Evolutionary conservation across 176 grass and related monocot genomes (phyloP).

Genomic region (Lolium multiflorum): DNA sequence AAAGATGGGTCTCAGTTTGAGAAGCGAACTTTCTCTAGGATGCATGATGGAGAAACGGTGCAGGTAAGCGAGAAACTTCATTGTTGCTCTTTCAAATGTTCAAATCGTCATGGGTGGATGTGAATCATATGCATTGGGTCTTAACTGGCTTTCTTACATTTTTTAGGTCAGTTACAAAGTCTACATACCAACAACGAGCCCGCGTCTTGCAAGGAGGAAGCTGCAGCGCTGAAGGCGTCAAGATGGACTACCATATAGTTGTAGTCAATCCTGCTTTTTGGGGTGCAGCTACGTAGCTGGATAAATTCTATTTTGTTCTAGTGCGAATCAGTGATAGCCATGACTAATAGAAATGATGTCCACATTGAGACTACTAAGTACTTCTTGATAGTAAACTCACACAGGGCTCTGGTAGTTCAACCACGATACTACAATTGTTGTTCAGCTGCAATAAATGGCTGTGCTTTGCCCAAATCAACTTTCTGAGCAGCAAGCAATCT

Average conservation of each 20-base stretch:
- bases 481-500: constrained; percentile 4
- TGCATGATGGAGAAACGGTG: constrained; percentile 84
- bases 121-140: constrained; percentile 16
- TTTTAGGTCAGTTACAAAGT: constrained; percentile 95
- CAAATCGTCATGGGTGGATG: background rate
- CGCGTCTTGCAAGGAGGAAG: constrained; percentile 75
- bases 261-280: background rate
- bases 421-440: constrained; percentile 7
- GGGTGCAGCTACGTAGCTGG: constrained; percentile 22
- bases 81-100: constrained; percentile 21
- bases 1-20: constrained; percentile 66
- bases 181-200: constrained; percentile 83
- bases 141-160: constrained; percentile 42
- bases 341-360: constrained; percentile 9
- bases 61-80: constrained; percentile 57
- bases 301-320: constrained; percentile 36
- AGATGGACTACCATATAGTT: constrained; percentile 19
- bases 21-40: constrained; percentile 93
- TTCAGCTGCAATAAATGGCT: constrained; percentile 21
- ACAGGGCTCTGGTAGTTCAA: constrained; percentile 20
- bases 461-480: constrained; percentile 1
- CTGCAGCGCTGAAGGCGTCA: constrained; percentile 64
- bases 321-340: background rate
- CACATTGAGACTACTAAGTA: background rate
- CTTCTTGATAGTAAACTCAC: background rate